Conservation (phyloP, 2,329 filamentous ascomycete species). For the Neofusicoccum kwambonambiense region DNA sequence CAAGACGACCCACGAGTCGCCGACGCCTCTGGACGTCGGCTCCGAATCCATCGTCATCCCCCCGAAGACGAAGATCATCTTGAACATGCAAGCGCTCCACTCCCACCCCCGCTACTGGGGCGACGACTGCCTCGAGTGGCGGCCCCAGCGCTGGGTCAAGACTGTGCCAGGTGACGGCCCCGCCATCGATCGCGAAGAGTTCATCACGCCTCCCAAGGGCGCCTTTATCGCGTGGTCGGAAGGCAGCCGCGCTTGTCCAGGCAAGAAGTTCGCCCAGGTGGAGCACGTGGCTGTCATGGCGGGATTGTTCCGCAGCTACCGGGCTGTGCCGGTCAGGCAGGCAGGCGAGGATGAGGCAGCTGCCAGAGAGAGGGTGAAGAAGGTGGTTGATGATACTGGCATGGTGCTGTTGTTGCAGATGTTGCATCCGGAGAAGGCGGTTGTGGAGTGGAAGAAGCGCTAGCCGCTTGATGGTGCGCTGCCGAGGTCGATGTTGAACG, state of each 20-base stretch:
- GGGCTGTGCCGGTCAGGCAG: slow-evolving; percentile 19
- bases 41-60: background rate
- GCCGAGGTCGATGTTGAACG: too few species aligned
- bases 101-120: slow-evolving; percentile 21
- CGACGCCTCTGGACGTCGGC: too few species aligned
- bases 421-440: slow-evolving; percentile 20
- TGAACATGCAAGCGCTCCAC: background rate
- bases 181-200: slow-evolving; percentile 10
- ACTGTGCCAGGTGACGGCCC: background rate
- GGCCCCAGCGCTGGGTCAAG: slow-evolving; percentile 37
- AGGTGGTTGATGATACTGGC: slow-evolving; percentile 19
- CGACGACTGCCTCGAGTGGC: slow-evolving; percentile 27
- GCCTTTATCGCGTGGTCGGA: slow-evolving; percentile 23
- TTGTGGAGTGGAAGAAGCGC: too few species aligned
- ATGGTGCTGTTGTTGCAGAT: slow-evolving; percentile 22
- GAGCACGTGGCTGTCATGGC: slow-evolving; percentile 24
- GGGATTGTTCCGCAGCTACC: slow-evolving; percentile 22
- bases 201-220: slow-evolving; percentile 12
- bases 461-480: too few species aligned
- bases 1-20: too few species aligned
- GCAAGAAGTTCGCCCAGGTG: slow-evolving; percentile 27
- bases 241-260: slow-evolving; percentile 25
- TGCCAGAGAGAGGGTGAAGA: slow-evolving; percentile 18
- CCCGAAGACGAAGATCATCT: background rate
- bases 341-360: slow-evolving; percentile 19